Percentiles rank a stretch among this genome's conserved stretches.
Conservation (phyloP, 306 rosid genomes). For the Fragaria vesca region DNA sequence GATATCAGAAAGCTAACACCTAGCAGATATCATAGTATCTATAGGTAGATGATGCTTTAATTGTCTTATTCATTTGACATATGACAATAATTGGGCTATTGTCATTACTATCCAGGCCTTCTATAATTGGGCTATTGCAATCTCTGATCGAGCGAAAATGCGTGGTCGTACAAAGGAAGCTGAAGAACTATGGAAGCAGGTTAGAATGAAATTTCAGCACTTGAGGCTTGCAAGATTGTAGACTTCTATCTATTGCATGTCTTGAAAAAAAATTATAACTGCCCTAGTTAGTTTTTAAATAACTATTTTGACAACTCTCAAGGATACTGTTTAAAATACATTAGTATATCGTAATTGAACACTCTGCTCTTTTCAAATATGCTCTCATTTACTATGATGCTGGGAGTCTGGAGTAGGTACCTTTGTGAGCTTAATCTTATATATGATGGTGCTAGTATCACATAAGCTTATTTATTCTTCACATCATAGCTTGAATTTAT, state of each 20-base stretch:
- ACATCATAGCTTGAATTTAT: background rate
- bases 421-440: conserved; percentile 1
- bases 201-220: conserved; percentile 28
- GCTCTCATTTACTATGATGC: background rate
- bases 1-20: background rate
- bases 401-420: background rate
- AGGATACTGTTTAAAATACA: background rate
- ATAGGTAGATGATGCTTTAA: background rate
- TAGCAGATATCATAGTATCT: background rate
- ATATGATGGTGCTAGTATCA: background rate
- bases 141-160: conserved; percentile 98
- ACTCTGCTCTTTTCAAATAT: background rate
- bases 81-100: background rate
- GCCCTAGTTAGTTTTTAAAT: conserved; percentile 4
- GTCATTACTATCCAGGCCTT: conserved; percentile 59
- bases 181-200: conserved; percentile 99
- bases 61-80: background rate
- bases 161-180: conserved; percentile 99
- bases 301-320: background rate
- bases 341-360: background rate
- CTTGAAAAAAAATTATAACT: background rate
- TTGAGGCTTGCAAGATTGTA: conserved; percentile 24
- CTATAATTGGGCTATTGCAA: conserved; percentile 99
- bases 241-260: background rate
- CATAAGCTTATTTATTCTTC: background rate